Percentiles rank a stretch among this genome's conserved stretches.
Conservation (phyloP, 768 basidiomycete genomes). For the Boletellus ananiceps region DNA sequence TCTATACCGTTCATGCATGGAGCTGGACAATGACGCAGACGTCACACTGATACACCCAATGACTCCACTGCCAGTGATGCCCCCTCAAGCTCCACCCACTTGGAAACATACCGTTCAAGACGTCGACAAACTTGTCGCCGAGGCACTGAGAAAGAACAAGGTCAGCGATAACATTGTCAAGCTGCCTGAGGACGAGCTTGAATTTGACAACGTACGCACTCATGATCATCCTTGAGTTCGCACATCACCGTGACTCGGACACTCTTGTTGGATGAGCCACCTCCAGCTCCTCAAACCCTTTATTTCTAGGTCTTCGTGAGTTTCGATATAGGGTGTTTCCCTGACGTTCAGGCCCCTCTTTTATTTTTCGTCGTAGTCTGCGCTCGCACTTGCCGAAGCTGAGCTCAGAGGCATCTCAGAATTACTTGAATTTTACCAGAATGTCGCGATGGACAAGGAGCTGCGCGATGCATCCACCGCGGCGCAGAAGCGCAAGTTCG, state of each 20-base stretch:
- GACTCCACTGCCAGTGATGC: conserved; percentile 35
- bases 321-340: no score
- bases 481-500: conserved; percentile 65
- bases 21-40: no score
- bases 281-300: no score
- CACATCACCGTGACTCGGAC: no score
- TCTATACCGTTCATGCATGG: no score
- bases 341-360: not conserved
- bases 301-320: no score
- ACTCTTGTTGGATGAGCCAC: no score
- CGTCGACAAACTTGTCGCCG: conserved; percentile 53
- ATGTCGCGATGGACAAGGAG: conserved; percentile 67
- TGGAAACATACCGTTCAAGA: conserved; percentile 71
- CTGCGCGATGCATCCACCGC: conserved; percentile 77
- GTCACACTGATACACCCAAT: no score
- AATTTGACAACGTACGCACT: conserved; percentile 59
- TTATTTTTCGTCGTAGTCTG: not conserved
- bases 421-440: conserved; percentile 74
- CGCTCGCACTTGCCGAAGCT: conserved; percentile 58
- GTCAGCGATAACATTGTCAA: conserved; percentile 59
- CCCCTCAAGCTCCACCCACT: conserved; percentile 63
- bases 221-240: no score
- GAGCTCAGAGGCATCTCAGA: conserved; percentile 48
- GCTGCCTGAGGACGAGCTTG: conserved; percentile 53
- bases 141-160: conserved; percentile 55